Evolutionary conservation across 192 early-diverging fungal genomes (phyloP).

Genomic region (Oehlia diaphana): DNA sequence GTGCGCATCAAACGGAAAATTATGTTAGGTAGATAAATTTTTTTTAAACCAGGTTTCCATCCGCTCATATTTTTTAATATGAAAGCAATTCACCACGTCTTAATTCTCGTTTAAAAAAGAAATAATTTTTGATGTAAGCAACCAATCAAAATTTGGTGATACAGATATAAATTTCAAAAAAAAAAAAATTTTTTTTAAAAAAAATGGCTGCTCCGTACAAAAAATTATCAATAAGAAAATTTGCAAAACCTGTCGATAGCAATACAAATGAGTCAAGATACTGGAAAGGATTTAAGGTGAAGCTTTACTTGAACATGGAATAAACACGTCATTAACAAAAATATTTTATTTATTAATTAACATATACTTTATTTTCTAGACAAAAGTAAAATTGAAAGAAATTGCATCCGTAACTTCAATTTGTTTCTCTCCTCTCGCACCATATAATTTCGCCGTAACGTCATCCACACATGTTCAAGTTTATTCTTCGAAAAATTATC

Average conservation of each 20-base stretch:
- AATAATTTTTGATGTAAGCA: background rate
- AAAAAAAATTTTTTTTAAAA: constrained; percentile 20
- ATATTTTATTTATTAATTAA: too few species aligned
- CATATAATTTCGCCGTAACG: constrained; percentile 90
- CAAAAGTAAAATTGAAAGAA: constrained; percentile 87
- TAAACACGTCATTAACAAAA: too few species aligned
- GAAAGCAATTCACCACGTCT: too few species aligned
- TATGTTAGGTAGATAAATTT: constrained; percentile 87
- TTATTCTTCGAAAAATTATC: constrained; percentile 80
- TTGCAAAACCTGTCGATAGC: background rate
- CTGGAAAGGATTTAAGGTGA: constrained; percentile 79
- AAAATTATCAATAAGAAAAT: constrained; percentile 14
- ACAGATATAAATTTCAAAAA: background rate
- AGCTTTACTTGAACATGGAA: background rate
- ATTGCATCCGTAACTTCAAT: constrained; percentile 80
- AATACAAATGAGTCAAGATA: constrained; percentile 61
- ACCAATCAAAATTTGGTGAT: background rate
- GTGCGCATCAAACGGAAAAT: constrained; percentile 78
- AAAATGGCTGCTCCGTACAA: constrained; percentile 8
- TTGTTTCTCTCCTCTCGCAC: constrained; percentile 76
- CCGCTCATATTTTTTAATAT: background rate
- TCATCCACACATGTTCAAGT: constrained; percentile 89
- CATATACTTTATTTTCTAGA: constrained; percentile 40
- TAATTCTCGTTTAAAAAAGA: background rate
- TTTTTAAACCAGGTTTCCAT: constrained; percentile 40